These are phyloP conservation scores for Paraconiothyrium sp. DNA, from an alignment of 2,329 filamentous ascomycete genomes.

Conservation along the genomic window DNA sequence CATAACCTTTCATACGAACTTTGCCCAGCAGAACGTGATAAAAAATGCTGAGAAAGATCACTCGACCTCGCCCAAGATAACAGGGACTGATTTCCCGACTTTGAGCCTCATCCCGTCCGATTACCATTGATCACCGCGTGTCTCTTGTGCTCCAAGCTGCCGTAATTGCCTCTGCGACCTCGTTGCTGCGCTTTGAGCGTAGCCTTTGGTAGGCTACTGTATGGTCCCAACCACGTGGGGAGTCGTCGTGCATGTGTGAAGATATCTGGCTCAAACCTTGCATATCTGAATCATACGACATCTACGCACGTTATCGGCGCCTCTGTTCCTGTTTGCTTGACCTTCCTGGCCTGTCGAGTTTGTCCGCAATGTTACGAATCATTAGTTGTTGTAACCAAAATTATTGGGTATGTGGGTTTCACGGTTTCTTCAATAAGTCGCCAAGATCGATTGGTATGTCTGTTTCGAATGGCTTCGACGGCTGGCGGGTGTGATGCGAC, in stretches of 20 bases:
- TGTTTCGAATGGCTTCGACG: slow-evolving; percentile 11
- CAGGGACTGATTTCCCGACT: background rate
- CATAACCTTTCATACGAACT: too few species aligned
- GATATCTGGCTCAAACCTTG: background rate
- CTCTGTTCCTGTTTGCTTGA: background rate
- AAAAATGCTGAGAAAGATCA: too few species aligned
- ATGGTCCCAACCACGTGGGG: too few species aligned
- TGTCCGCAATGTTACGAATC: background rate
- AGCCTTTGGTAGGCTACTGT: too few species aligned
- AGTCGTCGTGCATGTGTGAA: background rate
- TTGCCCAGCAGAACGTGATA: too few species aligned
- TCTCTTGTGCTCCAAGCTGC: too few species aligned
- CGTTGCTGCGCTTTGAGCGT: too few species aligned
- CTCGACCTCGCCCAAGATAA: background rate
- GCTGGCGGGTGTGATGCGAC: background rate
- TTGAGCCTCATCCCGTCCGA: too few species aligned
- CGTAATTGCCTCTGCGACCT: too few species aligned
- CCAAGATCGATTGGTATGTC: slow-evolving; percentile 12
- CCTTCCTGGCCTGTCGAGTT: background rate
- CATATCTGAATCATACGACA: background rate
- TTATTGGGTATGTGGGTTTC: background rate
- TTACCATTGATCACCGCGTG: too few species aligned
- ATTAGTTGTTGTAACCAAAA: background rate
- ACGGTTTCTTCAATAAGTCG: background rate
- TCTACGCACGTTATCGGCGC: background rate